phyloP scores from a whole-genome alignment of 2,329 filamentous ascomycete species.

The Aspergillus floridensis region DNA sequence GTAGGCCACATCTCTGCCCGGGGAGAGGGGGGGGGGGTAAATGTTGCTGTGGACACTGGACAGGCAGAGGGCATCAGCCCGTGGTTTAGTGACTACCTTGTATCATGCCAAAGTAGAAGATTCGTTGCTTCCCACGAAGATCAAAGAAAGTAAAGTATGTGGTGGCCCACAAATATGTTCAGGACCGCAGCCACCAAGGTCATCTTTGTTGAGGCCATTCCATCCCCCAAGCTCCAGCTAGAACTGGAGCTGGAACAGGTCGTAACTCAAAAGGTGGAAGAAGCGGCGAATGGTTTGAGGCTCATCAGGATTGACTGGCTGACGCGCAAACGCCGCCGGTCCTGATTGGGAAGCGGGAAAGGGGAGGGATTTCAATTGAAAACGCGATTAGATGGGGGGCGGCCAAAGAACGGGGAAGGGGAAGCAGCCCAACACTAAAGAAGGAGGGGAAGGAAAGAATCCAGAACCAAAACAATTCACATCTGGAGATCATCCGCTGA shows the following conservation, averaged over 20 bases:
- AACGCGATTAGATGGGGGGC: not conserved
- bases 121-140: not conserved
- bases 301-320: not conserved
- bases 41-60: not conserved
- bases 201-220: not conserved
- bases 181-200: not conserved
- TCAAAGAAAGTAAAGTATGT: not conserved
- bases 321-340: not conserved
- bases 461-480: not conserved
- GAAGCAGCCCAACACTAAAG: conserved; percentile 9
- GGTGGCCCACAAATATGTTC: not conserved
- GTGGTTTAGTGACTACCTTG: conserved; percentile 3
- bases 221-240: not conserved
- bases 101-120: conserved; percentile 3
- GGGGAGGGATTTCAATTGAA: not conserved
- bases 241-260: not conserved
- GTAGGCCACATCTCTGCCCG: not conserved
- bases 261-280: not conserved
- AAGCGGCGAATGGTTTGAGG: not conserved
- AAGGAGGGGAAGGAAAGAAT: not conserved
- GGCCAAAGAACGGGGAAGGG: conserved; percentile 4
- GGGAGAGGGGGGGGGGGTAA: not conserved
- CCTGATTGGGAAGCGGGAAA: not conserved
- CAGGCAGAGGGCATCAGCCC: not conserved
- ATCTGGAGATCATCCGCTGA: not conserved